phyloP scores from a whole-genome alignment of 2,329 filamentous ascomycete species.

The Colletotrichum sublineola region DNA sequence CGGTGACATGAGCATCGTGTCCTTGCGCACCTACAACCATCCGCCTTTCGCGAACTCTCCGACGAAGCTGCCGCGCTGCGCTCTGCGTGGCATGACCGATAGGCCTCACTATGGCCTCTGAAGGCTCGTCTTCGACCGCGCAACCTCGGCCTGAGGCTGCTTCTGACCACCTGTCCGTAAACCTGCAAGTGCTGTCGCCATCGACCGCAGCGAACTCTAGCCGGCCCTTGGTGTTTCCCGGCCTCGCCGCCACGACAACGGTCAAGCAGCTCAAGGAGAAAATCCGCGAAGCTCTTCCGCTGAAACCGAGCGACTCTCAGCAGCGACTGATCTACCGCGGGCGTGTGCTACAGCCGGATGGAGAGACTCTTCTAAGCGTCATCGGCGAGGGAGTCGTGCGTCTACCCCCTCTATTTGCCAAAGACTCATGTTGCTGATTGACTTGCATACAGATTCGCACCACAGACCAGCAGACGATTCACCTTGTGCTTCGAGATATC shows the following conservation, averaged over 20 bases:
- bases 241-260: constrained; percentile 64
- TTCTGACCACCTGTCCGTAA: constrained; percentile 59
- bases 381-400: constrained; percentile 69
- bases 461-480: constrained; percentile 63
- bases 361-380: constrained; percentile 68
- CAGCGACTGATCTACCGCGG: constrained; percentile 74
- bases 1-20: constrained; percentile 37
- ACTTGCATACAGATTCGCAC: constrained; percentile 36
- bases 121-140: constrained; percentile 46
- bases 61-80: constrained; percentile 38
- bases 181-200: constrained; percentile 71
- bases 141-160: constrained; percentile 46
- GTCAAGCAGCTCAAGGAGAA: constrained; percentile 70
- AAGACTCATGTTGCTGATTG: constrained; percentile 34
- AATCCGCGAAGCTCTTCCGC: constrained; percentile 65
- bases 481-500: constrained; percentile 64
- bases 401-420: constrained; percentile 31
- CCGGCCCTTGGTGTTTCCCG: constrained; percentile 63
- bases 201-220: constrained; percentile 63
- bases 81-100: constrained; percentile 40
- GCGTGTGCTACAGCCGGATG: constrained; percentile 66
- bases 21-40: constrained; percentile 20
- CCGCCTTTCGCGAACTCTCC: constrained; percentile 4
- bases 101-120: constrained; percentile 56
- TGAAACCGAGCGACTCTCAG: constrained; percentile 65